Base-by-base conservation (phyloP, 2,329 filamentous ascomycete species). In the Colletotrichum paranaense region DNA sequence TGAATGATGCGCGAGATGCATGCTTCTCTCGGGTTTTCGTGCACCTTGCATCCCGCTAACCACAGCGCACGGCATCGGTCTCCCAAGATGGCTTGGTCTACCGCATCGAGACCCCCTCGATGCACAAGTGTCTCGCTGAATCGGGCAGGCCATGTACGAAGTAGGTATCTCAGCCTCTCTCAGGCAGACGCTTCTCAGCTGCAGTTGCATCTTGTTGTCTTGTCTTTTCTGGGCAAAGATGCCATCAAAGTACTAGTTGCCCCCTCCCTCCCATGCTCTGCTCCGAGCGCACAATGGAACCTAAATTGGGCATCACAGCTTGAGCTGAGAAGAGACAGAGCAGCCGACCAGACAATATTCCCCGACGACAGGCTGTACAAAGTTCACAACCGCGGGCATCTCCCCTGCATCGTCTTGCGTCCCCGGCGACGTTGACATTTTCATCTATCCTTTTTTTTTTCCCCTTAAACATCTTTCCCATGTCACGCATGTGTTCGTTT, bases 391-490 rank as follows among this genome's bases (percentile, higher is more conserved):
- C 38, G 11, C 59, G 38, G 6, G 24, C 24, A 46, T 58, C 63
- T 52, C 28, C 49, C 58, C 22, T 63, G 65, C 42, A 22, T 49
- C 42, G 3, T n/a, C 42, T 49, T 49, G 42, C 65, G 65, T 59
- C 69, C 68, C 65, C 65, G 65, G 53, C 38, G 69, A 68, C 58
- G 65, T 62, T 68, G 64, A 68, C 64, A 53, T 35, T 55, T 62
- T n/a, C 32, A 22, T 58, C 49, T 26, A 24, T 68, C 67, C 30
- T 56, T 49, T 35, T 62, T 2, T 4, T 28, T 6, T 28, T 0
- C 9, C 2, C 30, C 22, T 26, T 30, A n/a, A 28, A 3, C 11
- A 26, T 62, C n/a, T 26, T 62, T 49, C 32, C n/a, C 32, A 62
- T 56, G 30, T n/a, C 4, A 30, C 11, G 14, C 9, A 28, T 53